Base-by-base conservation (phyloP, 1,284 basidiomycete species). In the Ganoderma leucocontextum region DNA sequence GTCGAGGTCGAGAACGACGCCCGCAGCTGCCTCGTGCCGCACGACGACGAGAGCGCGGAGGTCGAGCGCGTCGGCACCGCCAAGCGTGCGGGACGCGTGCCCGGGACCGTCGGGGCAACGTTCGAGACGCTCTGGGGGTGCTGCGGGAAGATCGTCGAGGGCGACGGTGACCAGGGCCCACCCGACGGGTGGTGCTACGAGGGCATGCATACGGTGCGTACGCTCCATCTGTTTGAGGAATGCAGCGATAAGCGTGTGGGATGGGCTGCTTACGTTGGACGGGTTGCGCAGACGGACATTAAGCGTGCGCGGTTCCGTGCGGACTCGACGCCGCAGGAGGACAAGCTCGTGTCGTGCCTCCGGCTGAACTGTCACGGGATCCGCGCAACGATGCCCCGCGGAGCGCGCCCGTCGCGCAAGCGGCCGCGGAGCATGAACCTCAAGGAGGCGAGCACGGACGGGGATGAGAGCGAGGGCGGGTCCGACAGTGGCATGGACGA, bases 161-260 rank as follows among this genome's bases (percentile, higher is more conserved):
- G 92, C 1, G 88, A 91, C 71, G 92, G 92, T 0, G 90, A 91
- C 71, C 89, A 90, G 80, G 92, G 92, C 0, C 92, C 92, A 2
- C 92, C 92, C 2, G 91, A 93, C 76, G 92, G 92, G 0, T 94
- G 91, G 91, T 94, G 92, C 74, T 94, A 92, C 72, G 91, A 94
- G 78, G 92, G 92, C 4, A 86, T 84, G 75, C 92, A 94, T 76
- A 93, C 92, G 12, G 91, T 91, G 66, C 70, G 88, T 83, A 35
- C 38, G 4, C 58, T 4, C 12, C 13, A 9, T 19, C 38, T 25
- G 13, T 39, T 10, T 39, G 58, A 12, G 57, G 19, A 22, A 25
- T 39, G 22, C 58, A 22, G 25, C 38, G 38, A 60, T 60, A 29
- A 39, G 13, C 22, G 38, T 38, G 36, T 22, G n/a, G 36, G 22